Evolutionary conservation across 2,329 filamentous ascomycete genomes (phyloP), one percentile per base, ranked within the genome.

Genomic region (Penicillium fuscoglaucum): DNA sequence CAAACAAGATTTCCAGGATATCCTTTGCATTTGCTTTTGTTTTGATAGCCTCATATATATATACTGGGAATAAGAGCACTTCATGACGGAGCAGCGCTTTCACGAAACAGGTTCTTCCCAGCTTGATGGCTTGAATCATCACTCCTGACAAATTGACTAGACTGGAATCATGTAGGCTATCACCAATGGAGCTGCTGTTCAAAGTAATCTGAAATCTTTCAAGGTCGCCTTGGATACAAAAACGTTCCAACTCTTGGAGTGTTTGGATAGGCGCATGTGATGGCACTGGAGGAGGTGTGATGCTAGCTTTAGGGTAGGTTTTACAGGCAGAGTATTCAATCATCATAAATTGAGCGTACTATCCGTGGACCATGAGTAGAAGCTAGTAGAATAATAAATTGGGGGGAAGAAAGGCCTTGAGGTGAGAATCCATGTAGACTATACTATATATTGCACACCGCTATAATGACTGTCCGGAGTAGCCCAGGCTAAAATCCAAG

Each of bases 61-160:
- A 48, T 9, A 26, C 6, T 13, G 46, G 19, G 24, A 24, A 15
- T 2, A 48, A 10, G 17, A 13, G 46, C 12, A 48, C 9, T 13
- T 15, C n/a, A 15, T 21, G 31, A 24, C 8, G 29, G 21, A 35
- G 46, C 6, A 48, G 19, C 13, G 35, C 46, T 17, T 24, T 15
- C 13, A 48, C 33, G 13, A 48, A 24, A 35, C 7, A 31, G 8
- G 29, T 10, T 8, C 29, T 35, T 31, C 31, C 19, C 31, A 8
- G 61, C 21, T 61, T 65, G 50, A 65, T 62, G 19, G 65, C 63
- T 61, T 67, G 58, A 7, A 56, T 52, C 61, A 68, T 65, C 19
- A 65, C 52, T 17, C 39, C 26, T 56, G 57, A 46, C 13, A 63
- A 62, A 13, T 52, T 15, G 13, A 28, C 24, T 29, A 19, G 29